Conservation (phyloP, 2,329 filamentous ascomycete genomes). For the Cadophora sp. region DNA sequence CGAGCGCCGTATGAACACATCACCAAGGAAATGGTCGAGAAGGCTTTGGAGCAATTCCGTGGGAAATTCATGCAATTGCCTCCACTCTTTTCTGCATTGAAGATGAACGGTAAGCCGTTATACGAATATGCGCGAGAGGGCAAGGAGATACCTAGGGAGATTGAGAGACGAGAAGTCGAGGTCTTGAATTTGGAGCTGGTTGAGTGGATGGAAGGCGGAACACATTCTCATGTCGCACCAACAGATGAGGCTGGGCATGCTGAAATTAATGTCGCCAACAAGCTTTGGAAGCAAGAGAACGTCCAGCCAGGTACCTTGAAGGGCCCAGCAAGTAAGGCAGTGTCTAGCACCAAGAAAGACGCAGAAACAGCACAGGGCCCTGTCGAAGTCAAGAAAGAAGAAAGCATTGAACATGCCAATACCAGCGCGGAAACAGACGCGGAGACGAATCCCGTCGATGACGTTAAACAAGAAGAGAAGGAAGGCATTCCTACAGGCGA, state of each 20-base stretch:
- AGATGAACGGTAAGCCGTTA: slow-evolving; percentile 90
- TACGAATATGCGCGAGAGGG: slow-evolving; percentile 97
- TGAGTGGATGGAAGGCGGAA: slow-evolving; percentile 84
- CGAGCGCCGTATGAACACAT: slow-evolving; percentile 80
- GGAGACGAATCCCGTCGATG: neutral
- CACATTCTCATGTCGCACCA: slow-evolving; percentile 81
- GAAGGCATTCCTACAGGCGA: neutral
- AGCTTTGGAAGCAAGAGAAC: slow-evolving; percentile 69
- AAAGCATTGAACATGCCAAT: neutral
- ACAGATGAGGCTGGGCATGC: slow-evolving; percentile 76
- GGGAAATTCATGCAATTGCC: slow-evolving; percentile 90
- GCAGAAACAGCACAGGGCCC: neutral
- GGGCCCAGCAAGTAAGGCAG: slow-evolving; percentile 7
- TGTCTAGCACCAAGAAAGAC: neutral
- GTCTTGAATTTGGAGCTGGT: slow-evolving; percentile 79
- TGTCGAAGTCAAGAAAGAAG: neutral
- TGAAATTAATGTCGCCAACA: slow-evolving; percentile 79
- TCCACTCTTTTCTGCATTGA: slow-evolving; percentile 90
- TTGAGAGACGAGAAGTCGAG: slow-evolving; percentile 80
- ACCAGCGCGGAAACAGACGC: neutral
- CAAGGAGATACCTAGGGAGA: slow-evolving; percentile 83
- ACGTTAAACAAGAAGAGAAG: neutral
- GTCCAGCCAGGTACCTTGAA: slow-evolving; percentile 36
- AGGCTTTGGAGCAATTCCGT: slow-evolving; percentile 75
- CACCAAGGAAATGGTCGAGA: slow-evolving; percentile 78